Evolutionary conservation across 2,329 filamentous ascomycete species (phyloP).

Genomic region (Phyllosticta citriasiana): DNA sequence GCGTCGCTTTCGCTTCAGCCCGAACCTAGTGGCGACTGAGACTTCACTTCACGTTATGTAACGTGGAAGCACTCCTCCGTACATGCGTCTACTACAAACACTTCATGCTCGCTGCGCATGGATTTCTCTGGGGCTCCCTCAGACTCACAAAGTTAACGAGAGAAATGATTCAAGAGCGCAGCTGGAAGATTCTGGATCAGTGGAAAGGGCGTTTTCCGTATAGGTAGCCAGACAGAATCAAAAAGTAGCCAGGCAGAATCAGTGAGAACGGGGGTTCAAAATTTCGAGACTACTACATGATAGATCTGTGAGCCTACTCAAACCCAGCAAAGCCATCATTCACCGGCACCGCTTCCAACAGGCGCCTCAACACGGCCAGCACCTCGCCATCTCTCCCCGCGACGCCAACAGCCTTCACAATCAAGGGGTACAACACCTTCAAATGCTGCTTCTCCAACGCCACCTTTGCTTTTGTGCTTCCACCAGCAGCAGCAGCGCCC

Average conservation of each 20-base stretch:
- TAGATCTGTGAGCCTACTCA: neutral
- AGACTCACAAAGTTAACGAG: too few relatives aligned
- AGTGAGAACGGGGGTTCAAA: neutral
- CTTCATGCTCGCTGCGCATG: too few relatives aligned
- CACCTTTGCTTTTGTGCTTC: neutral
- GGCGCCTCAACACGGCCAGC: constrained; percentile 29
- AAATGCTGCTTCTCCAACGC: constrained; percentile 56
- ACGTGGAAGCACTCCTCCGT: too few relatives aligned
- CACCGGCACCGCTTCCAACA: constrained; percentile 32
- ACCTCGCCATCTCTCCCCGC: constrained; percentile 49
- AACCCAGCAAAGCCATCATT: constrained; percentile 24
- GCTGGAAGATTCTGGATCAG: too few relatives aligned
- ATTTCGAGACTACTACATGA: neutral
- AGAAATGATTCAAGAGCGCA: too few relatives aligned
- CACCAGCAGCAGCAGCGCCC: constrained; percentile 23
- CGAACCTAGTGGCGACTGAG: too few relatives aligned
- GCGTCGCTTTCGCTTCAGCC: neutral
- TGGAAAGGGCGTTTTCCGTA: too few relatives aligned
- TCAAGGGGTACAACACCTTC: constrained; percentile 67
- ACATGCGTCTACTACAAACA: too few relatives aligned
- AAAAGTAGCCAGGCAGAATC: neutral
- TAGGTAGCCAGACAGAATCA: too few relatives aligned
- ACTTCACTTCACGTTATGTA: too few relatives aligned
- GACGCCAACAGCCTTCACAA: constrained; percentile 53
- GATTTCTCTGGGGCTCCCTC: too few relatives aligned